Evolutionary conservation across 2,329 filamentous ascomycete species (phyloP).

Genomic region (Ophiostoma sp.): DNA sequence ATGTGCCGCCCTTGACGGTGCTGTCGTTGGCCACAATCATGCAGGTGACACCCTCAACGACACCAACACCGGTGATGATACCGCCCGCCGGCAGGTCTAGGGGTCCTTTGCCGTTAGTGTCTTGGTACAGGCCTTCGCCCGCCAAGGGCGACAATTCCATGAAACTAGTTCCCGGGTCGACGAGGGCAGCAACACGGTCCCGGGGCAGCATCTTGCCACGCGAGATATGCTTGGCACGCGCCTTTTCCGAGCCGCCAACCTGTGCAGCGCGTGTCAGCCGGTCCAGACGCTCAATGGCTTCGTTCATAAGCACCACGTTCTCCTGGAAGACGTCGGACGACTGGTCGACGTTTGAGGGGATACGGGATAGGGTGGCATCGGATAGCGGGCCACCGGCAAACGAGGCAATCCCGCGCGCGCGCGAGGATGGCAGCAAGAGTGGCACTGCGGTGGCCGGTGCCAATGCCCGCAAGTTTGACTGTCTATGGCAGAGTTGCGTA

Average conservation of each 20-base stretch:
- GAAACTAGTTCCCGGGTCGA: slow-evolving; percentile 86
- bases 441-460: not conserved
- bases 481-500: not conserved
- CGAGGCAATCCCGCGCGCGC: slow-evolving; percentile 50
- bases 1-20: slow-evolving; percentile 94
- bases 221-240: slow-evolving; percentile 77
- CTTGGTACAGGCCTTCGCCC: slow-evolving; percentile 76
- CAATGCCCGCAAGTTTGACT: slow-evolving; percentile 4
- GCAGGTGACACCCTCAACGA: slow-evolving; percentile 83
- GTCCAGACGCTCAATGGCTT: slow-evolving; percentile 63
- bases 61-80: slow-evolving; percentile 87
- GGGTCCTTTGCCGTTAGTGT: slow-evolving; percentile 52
- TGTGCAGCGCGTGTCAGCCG: slow-evolving; percentile 66
- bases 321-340: slow-evolving; percentile 73
- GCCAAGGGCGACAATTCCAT: slow-evolving; percentile 91
- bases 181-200: slow-evolving; percentile 77
- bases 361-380: slow-evolving; percentile 67
- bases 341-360: slow-evolving; percentile 71
- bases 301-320: slow-evolving; percentile 71
- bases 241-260: slow-evolving; percentile 72
- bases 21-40: slow-evolving; percentile 94
- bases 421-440: slow-evolving; percentile 9
- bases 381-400: slow-evolving; percentile 80
- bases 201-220: slow-evolving; percentile 91
- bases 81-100: slow-evolving; percentile 68